Percentiles rank a stretch among this genome's conserved stretches.
Evolutionary conservation across 2,329 filamentous ascomycete species (phyloP).

Genomic region (Pseudocercospora fuligena): DNA sequence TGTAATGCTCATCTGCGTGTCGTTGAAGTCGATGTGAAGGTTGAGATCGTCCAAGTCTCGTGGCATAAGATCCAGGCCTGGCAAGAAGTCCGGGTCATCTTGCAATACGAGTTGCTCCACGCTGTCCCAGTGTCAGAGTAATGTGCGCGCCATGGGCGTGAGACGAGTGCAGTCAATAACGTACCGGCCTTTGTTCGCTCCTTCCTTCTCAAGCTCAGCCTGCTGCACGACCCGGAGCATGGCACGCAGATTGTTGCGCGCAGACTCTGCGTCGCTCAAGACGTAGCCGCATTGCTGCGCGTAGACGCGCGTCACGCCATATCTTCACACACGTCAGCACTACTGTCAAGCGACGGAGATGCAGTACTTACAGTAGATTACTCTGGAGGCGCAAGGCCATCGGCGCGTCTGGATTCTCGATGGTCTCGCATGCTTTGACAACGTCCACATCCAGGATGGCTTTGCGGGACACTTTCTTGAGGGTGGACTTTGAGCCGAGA

Average conservation of each 20-base stretch:
- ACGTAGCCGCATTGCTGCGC: slow-evolving; percentile 86
- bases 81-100: slow-evolving; percentile 82
- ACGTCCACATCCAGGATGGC: slow-evolving; percentile 89
- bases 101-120: slow-evolving; percentile 75
- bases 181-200: slow-evolving; percentile 71
- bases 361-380: slow-evolving; percentile 71
- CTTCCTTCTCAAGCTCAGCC: slow-evolving; percentile 70
- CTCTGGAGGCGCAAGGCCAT: slow-evolving; percentile 89
- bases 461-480: slow-evolving; percentile 79
- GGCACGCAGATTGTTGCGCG: slow-evolving; percentile 72
- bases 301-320: slow-evolving; percentile 83
- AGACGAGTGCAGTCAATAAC: slow-evolving; percentile 31
- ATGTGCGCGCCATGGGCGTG: background rate
- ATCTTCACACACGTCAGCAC: slow-evolving; percentile 49
- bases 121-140: slow-evolving; percentile 51
- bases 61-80: slow-evolving; percentile 65
- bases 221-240: slow-evolving; percentile 64
- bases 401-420: slow-evolving; percentile 78
- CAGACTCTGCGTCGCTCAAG: slow-evolving; percentile 76
- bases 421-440: slow-evolving; percentile 83
- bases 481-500: slow-evolving; percentile 71
- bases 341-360: background rate
- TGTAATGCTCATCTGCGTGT: slow-evolving; percentile 43
- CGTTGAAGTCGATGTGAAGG: slow-evolving; percentile 55
- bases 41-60: slow-evolving; percentile 57